phyloP scores from a whole-genome alignment of 1,284 basidiomycete genomes.

The Apiotrichum laibachii region DNA sequence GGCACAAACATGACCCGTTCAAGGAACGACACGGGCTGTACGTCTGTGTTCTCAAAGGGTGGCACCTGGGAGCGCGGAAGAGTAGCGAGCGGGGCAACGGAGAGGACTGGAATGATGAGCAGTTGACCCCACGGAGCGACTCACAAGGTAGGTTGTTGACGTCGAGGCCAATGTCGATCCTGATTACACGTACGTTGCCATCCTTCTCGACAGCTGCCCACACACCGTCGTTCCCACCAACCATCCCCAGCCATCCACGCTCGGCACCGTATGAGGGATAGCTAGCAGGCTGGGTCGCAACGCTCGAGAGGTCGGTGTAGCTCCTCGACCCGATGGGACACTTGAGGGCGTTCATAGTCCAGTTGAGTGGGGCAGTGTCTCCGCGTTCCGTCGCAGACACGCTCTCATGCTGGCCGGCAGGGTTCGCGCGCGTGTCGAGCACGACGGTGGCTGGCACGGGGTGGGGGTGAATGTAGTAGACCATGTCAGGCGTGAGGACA shows the following conservation, averaged over 20 bases:
- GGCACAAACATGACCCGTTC: constrained; percentile 18
- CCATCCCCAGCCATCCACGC: constrained; percentile 39
- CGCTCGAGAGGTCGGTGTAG: constrained; percentile 18
- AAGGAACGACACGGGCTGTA: constrained; percentile 9
- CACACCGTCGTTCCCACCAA: constrained; percentile 32
- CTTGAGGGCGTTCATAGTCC: constrained; percentile 30
- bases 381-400: constrained; percentile 11
- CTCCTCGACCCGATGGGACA: constrained; percentile 21
- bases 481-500: constrained; percentile 26
- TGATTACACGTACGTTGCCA: constrained; percentile 27
- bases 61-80: constrained; percentile 21
- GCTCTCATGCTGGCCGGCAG: constrained; percentile 11
- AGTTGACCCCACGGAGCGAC: neutral
- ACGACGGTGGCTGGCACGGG: constrained; percentile 12
- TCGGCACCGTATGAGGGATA: constrained; percentile 13
- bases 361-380: constrained; percentile 16
- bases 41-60: neutral
- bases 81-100: constrained; percentile 33
- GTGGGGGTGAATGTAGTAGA: constrained; percentile 33
- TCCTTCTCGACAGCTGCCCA: constrained; percentile 37
- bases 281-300: neutral
- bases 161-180: constrained; percentile 36
- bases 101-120: constrained; percentile 20
- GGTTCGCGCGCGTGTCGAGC: constrained; percentile 19
- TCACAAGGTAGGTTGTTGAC: constrained; percentile 30